Evolutionary conservation across 2,329 filamentous ascomycete species (phyloP).

Genomic region (Penicillium sp.): DNA sequence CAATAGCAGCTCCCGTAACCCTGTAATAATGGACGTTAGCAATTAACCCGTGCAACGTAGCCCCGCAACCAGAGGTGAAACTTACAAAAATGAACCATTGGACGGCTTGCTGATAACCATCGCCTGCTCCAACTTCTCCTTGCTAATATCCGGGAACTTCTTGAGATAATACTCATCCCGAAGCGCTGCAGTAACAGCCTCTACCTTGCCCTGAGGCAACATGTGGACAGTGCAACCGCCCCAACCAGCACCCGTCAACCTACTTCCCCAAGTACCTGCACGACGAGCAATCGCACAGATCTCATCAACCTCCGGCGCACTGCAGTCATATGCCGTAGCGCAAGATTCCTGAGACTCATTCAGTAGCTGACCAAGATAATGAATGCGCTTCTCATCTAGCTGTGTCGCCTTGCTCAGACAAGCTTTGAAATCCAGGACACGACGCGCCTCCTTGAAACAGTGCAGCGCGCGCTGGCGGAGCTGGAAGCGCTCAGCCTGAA

Average conservation of each 20-base stretch:
- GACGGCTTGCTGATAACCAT: constrained; percentile 82
- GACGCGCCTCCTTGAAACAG: constrained; percentile 83
- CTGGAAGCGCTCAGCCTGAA: constrained; percentile 82
- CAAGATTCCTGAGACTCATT: constrained; percentile 89
- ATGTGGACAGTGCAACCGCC: constrained; percentile 94
- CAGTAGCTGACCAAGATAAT: constrained; percentile 72
- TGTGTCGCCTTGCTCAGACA: constrained; percentile 60
- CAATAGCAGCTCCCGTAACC: constrained; percentile 39
- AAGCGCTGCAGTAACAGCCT: constrained; percentile 71
- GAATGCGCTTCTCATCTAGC: constrained; percentile 63
- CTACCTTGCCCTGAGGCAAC: constrained; percentile 77
- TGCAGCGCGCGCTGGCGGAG: constrained; percentile 83
- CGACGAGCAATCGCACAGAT: constrained; percentile 74
- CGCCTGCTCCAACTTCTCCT: constrained; percentile 71
- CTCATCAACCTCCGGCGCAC: constrained; percentile 85
- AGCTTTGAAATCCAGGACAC: constrained; percentile 77
- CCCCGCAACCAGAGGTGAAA: constrained; percentile 1
- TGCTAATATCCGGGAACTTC: constrained; percentile 62
- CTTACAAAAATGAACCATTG: constrained; percentile 44
- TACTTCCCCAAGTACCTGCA: constrained; percentile 77
- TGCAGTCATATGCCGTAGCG: constrained; percentile 83
- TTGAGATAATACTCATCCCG: constrained; percentile 77
- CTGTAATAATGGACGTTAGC: constrained; percentile 25
- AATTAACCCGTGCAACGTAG: not conserved
- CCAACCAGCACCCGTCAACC: constrained; percentile 92